These are phyloP conservation scores for Macrophomina phaseolina DNA, from an alignment of 2,329 filamentous ascomycete genomes.

Conservation along the genomic window DNA sequence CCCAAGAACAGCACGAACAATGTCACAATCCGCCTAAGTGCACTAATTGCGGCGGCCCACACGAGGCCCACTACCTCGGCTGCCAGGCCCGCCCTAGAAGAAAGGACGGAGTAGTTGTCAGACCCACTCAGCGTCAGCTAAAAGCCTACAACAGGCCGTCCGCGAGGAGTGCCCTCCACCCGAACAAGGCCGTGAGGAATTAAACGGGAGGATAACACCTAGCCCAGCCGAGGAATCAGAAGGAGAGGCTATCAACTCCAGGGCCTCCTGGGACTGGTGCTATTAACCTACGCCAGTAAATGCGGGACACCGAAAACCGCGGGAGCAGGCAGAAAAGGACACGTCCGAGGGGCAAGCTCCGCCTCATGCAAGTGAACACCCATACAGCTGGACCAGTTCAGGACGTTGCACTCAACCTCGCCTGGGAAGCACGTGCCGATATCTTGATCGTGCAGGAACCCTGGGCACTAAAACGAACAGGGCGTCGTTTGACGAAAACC, in stretches of 20 bases:
- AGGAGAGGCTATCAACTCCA: not conserved
- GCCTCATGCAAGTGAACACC: not conserved
- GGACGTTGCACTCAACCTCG: not conserved
- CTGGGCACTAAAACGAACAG: too few relatives aligned
- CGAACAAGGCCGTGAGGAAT: not conserved
- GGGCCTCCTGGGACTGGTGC: not conserved
- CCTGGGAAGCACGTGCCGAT: too few relatives aligned
- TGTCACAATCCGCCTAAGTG: not conserved
- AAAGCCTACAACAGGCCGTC: not conserved
- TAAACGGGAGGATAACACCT: not conserved
- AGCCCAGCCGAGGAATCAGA: not conserved
- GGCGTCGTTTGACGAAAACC: too few relatives aligned
- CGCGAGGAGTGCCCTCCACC: not conserved
- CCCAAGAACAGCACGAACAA: not conserved
- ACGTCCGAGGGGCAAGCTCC: not conserved
- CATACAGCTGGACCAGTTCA: not conserved
- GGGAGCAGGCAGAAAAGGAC: not conserved
- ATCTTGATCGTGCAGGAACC: too few relatives aligned
- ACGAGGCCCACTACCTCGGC: not conserved
- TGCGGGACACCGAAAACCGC: not conserved
- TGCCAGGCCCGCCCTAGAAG: constrained; percentile 2
- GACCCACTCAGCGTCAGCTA: not conserved
- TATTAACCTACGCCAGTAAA: not conserved
- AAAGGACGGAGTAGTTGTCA: not conserved
- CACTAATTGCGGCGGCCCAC: not conserved